Evolutionary conservation across 805 yeast species (phyloP).

Genomic region (Yarrowia hollandica): DNA sequence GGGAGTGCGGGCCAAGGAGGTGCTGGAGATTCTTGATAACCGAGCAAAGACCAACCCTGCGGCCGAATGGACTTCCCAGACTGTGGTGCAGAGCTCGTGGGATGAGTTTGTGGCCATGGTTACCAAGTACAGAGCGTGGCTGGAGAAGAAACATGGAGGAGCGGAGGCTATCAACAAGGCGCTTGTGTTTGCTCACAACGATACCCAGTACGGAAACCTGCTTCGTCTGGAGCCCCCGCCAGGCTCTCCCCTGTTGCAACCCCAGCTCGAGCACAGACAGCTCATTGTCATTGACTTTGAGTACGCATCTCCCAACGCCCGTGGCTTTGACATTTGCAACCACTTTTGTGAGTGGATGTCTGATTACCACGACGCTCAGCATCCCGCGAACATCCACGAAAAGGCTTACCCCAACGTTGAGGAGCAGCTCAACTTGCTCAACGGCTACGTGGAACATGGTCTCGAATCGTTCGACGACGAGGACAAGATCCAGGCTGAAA

Average conservation of each 20-base stretch:
- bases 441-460: slow-evolving; percentile 70
- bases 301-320: slow-evolving; percentile 86
- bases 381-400: slow-evolving; percentile 55
- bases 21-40: slow-evolving; percentile 46
- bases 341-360: slow-evolving; percentile 98
- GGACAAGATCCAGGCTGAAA: slow-evolving; percentile 46
- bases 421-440: slow-evolving; percentile 68
- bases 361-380: slow-evolving; percentile 69
- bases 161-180: slow-evolving; percentile 46
- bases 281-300: slow-evolving; percentile 95
- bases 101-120: slow-evolving; percentile 52
- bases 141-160: slow-evolving; percentile 52
- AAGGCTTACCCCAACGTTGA: slow-evolving; percentile 64
- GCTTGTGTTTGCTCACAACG: slow-evolving; percentile 89
- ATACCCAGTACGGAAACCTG: slow-evolving; percentile 93
- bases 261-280: slow-evolving; percentile 59
- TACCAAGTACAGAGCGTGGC: slow-evolving; percentile 60
- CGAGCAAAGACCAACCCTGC: slow-evolving; percentile 41
- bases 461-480: slow-evolving; percentile 40
- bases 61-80: slow-evolving; percentile 31
- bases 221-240: slow-evolving; percentile 56
- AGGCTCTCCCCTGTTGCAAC: slow-evolving; percentile 53
- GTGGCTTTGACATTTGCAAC: slow-evolving; percentile 88
- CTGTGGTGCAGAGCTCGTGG: slow-evolving; percentile 46
- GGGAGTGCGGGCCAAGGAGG: slow-evolving; percentile 51